A percentile compares a stretch with the other conserved stretches of the same genome.
Conservation (phyloP, 2,329 filamentous ascomycete genomes). For the Bretziella fagacearum region DNA sequence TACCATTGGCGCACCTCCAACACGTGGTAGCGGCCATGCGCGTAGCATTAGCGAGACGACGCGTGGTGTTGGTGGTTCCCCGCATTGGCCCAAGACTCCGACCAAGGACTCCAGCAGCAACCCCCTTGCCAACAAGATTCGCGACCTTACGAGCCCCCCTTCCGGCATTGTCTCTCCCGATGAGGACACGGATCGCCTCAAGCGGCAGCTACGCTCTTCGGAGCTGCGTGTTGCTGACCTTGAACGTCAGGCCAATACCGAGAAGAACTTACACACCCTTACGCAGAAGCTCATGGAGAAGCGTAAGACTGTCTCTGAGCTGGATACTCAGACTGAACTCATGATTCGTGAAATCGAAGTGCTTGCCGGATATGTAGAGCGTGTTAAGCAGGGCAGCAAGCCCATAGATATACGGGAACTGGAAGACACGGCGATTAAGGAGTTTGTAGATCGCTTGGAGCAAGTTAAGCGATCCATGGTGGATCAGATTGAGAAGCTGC, state of each 20-base stretch:
- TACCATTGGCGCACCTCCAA: not conserved
- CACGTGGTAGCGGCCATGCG: slow-evolving; percentile 28
- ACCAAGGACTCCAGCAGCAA: slow-evolving; percentile 37
- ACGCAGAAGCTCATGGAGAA: slow-evolving; percentile 85
- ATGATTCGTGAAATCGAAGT: slow-evolving; percentile 85
- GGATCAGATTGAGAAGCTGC: slow-evolving; percentile 39
- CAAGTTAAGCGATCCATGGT: slow-evolving; percentile 43
- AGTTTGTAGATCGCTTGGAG: slow-evolving; percentile 62
- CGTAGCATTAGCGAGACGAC: slow-evolving; percentile 53
- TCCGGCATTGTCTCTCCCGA: slow-evolving; percentile 37
- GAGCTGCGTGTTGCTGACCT: slow-evolving; percentile 78
- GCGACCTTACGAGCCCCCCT: slow-evolving; percentile 57
- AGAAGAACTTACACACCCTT: slow-evolving; percentile 53
- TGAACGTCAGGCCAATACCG: slow-evolving; percentile 54
- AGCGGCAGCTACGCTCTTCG: slow-evolving; percentile 61
- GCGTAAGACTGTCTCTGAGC: slow-evolving; percentile 81
- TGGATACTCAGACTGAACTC: slow-evolving; percentile 90
- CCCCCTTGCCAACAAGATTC: slow-evolving; percentile 16
- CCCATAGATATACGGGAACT: slow-evolving; percentile 66
- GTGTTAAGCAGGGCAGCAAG: slow-evolving; percentile 65
- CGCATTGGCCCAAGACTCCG: slow-evolving; percentile 54
- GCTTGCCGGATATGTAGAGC: slow-evolving; percentile 72
- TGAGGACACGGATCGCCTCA: slow-evolving; percentile 50
- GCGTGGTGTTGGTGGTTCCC: slow-evolving; percentile 39
- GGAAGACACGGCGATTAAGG: slow-evolving; percentile 80